Percentiles rank a stretch among this genome's conserved stretches.
These are phyloP conservation scores for Biancaea sappan DNA, from an alignment of 306 rosid genomes.

Conservation along the genomic window DNA sequence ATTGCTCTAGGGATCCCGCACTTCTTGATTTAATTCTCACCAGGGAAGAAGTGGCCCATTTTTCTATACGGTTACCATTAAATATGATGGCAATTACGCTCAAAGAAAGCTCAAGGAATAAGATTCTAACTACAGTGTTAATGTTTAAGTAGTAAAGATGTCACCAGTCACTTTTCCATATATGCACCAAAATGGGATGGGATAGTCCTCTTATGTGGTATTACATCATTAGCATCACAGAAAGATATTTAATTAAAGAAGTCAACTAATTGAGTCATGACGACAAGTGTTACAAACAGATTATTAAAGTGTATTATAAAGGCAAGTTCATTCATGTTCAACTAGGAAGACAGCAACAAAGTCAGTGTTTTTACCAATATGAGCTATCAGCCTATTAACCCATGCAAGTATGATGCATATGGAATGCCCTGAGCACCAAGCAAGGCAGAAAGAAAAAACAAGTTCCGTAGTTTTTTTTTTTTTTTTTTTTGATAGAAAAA, in stretches of 20 bases:
- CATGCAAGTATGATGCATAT: slow-evolving; percentile 10
- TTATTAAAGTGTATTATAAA: background rate
- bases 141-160: background rate
- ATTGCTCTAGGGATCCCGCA: background rate
- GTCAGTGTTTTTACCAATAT: background rate
- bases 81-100: background rate
- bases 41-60: background rate
- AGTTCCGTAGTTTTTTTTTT: background rate
- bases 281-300: background rate
- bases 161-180: background rate
- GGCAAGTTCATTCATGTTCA: background rate
- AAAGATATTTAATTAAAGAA: slow-evolving; percentile 7
- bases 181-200: background rate
- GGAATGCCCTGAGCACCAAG: slow-evolving; percentile 3
- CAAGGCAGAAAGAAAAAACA: background rate
- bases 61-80: background rate
- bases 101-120: background rate
- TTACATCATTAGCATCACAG: background rate
- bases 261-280: background rate
- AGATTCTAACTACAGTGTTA: background rate
- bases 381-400: slow-evolving; percentile 12
- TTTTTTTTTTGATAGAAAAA: no score
- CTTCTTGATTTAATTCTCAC: background rate
- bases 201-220: background rate
- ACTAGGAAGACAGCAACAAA: background rate